A percentile compares a stretch with the other conserved stretches of the same genome.
Conservation (phyloP, 352 stramenopile genomes). For the Plasmopara halstedii region DNA sequence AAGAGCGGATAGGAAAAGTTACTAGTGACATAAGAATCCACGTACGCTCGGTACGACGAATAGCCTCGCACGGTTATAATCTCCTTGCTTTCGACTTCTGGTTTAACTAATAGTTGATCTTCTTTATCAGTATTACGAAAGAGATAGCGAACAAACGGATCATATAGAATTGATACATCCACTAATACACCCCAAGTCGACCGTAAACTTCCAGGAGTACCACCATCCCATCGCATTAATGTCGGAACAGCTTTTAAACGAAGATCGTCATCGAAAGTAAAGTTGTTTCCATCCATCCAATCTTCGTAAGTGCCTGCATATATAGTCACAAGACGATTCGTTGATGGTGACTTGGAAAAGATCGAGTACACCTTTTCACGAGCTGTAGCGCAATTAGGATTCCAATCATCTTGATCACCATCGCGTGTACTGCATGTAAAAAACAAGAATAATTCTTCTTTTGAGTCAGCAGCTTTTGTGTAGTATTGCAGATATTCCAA, state of each 20-base stretch:
- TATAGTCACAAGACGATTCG: constrained; percentile 54
- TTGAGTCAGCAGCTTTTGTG: constrained; percentile 7
- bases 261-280: constrained; percentile 50
- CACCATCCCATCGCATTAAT: constrained; percentile 55
- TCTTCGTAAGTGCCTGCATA: constrained; percentile 39
- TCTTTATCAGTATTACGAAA: constrained; percentile 50
- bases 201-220: constrained; percentile 19
- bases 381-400: constrained; percentile 31
- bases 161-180: constrained; percentile 38
- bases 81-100: constrained; percentile 38
- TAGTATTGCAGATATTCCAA: constrained; percentile 44
- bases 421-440: constrained; percentile 56
- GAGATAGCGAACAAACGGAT: constrained; percentile 51
- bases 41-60: constrained; percentile 29
- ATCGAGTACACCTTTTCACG: constrained; percentile 41
- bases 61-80: constrained; percentile 44
- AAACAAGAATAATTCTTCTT: constrained; percentile 54
- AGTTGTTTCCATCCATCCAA: constrained; percentile 48
- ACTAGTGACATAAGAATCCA: constrained; percentile 22
- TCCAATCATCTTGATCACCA: constrained; percentile 41
- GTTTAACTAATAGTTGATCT: constrained; percentile 29
- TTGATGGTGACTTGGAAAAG: constrained; percentile 44
- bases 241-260: constrained; percentile 52
- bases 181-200: constrained; percentile 52
- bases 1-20: constrained; percentile 43